Conservation (phyloP, 1,284 basidiomycete species). For the Xanthoconium separans region DNA sequence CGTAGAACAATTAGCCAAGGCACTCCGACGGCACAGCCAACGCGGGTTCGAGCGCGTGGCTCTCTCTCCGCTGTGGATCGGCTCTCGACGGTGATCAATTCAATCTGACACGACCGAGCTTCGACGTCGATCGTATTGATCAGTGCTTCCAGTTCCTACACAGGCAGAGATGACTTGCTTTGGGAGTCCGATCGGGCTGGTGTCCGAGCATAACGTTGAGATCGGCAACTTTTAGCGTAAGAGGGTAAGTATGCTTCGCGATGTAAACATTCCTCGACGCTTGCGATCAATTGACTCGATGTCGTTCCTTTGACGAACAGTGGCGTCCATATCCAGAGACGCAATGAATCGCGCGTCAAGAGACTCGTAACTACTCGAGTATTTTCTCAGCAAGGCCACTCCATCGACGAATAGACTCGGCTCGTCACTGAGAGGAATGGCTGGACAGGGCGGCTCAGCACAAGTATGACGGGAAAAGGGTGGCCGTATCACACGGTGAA, state of each 20-base stretch:
- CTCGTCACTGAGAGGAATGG: neutral
- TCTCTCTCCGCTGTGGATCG: slow-evolving; percentile 12
- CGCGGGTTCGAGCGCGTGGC: slow-evolving; percentile 21
- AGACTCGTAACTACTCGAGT: neutral
- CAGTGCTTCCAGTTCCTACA: slow-evolving; percentile 16
- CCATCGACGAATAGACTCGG: neutral
- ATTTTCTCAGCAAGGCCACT: neutral
- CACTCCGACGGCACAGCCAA: slow-evolving; percentile 24
- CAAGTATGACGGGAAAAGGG: neutral
- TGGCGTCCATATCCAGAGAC: slow-evolving; percentile 5
- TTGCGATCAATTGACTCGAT: slow-evolving; percentile 7
- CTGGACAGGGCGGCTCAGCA: neutral
- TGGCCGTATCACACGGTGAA: neutral
- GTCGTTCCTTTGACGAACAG: slow-evolving; percentile 16
- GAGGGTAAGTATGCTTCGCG: slow-evolving; percentile 1
- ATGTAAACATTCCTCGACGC: neutral
- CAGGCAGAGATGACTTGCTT: slow-evolving; percentile 18
- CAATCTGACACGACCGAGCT: slow-evolving; percentile 16
- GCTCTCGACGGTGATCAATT: slow-evolving; percentile 18
- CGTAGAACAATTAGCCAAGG: slow-evolving; percentile 18
- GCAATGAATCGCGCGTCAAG: slow-evolving; percentile 7
- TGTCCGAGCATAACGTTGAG: slow-evolving; percentile 16
- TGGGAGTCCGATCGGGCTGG: slow-evolving; percentile 18
- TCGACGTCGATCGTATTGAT: slow-evolving; percentile 32
- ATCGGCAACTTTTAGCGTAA: slow-evolving; percentile 14